Base-by-base conservation (phyloP, 805 yeast genomes). In the Scheffersomyces coipomensis region DNA sequence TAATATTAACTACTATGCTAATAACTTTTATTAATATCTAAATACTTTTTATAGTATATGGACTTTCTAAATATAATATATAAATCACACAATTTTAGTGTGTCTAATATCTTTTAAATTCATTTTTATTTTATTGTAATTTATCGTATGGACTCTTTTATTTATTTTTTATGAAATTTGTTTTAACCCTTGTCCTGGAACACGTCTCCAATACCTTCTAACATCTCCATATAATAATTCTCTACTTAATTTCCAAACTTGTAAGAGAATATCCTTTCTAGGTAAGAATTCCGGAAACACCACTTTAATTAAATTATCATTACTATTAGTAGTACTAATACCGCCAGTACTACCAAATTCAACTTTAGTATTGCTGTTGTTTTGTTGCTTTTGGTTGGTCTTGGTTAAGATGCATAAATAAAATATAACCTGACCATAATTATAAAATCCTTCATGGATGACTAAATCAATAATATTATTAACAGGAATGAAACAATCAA, bases 361-460 rank as follows among this genome's bases (percentile, higher is more conserved):
- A n/a, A n/a, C n/a, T 18, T 26, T 13, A 17, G 23, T 10, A 27
- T n/a, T 27, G n/a, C 12, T 5, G 4, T 13, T 12, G 12, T 24
- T 24, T 10, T 24, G 11, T 23, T 33, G 30, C 2, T 37, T 32
- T 18, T 42, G 40, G 19, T 52, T 56, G 29, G 56, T 51, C 37
- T 71, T 71, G 13, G 81, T 73, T 25, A 85, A 62, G 4, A 85
- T 64, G 30, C 83, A 78, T 55, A 86, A 61, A 52, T 85, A 82
- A 55, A 73, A 82, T 2, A 82, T 66, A 8, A 85, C 88, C 45
- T 69, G 72, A 45, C 81, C 81, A 45, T 79, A 75, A 5, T 83
- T 83, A 39, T 70, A 70, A 54, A 87, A 85, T 0, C 86, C 90
- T 57, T 87, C 95, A 53, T 85, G 85, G 19, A 87, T 80, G 0